These are phyloP conservation scores for Stachybotrys elegans DNA, from an alignment of 2,329 filamentous ascomycete species.

Conservation along the genomic window DNA sequence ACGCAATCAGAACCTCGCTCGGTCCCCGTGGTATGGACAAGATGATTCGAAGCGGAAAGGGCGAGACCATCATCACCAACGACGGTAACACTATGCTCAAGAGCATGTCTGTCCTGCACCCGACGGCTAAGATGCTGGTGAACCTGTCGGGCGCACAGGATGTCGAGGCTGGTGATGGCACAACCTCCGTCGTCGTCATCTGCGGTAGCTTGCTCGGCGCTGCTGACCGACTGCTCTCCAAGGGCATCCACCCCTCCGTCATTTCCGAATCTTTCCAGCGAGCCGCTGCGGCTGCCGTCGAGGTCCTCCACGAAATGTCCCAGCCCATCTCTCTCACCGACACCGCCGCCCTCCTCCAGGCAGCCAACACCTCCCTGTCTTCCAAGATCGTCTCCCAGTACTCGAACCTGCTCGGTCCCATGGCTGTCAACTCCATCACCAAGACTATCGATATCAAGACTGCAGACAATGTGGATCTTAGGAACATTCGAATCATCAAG, in stretches of 20 bases:
- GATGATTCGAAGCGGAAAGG: slow-evolving; percentile 97
- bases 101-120: slow-evolving; percentile 98
- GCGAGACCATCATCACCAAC: slow-evolving; percentile 98
- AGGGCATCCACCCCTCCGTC: slow-evolving; percentile 95
- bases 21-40: slow-evolving; percentile 98
- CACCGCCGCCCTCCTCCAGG: slow-evolving; percentile 86
- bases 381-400: slow-evolving; percentile 99
- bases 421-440: slow-evolving; percentile 94
- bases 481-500: slow-evolving; percentile 95
- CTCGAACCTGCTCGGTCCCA: slow-evolving; percentile 88
- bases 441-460: slow-evolving; percentile 95
- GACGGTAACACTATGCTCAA: slow-evolving; percentile 99
- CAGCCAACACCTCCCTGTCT: slow-evolving; percentile 91
- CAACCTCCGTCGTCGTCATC: slow-evolving; percentile 96
- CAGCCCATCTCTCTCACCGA: slow-evolving; percentile 87
- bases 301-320: slow-evolving; percentile 92
- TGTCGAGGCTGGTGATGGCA: slow-evolving; percentile 96
- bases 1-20: slow-evolving; percentile 94
- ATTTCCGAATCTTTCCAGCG: slow-evolving; percentile 98
- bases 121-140: slow-evolving; percentile 98
- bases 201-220: slow-evolving; percentile 91
- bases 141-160: slow-evolving; percentile 96
- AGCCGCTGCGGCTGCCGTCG: slow-evolving; percentile 82
- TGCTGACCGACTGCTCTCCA: slow-evolving; percentile 82
- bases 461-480: slow-evolving; percentile 92